Base-by-base conservation (phyloP, 768 basidiomycete species). In the Suillus luteus region DNA sequence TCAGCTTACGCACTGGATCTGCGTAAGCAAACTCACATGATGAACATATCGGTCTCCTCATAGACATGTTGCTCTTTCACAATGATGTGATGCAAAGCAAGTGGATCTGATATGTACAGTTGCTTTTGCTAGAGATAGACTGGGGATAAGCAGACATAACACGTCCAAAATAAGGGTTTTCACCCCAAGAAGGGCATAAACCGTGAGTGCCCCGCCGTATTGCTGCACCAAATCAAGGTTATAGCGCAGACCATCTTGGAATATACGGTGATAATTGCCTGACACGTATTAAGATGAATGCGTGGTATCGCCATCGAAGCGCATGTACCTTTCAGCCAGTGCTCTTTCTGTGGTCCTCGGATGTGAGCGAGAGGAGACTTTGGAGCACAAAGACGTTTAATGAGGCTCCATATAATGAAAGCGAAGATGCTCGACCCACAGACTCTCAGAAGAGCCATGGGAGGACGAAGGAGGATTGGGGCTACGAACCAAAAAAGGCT, bases 21-120 rank as follows among this genome's bases (percentile, higher is more conserved):
- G 35, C 14, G n/a, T 7, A 54, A n/a, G 33, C 19, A 43, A 22
- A 59, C 70, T 43, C 59, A 76, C 77, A 68, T 67, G 64, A 78
- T 71, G 64, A 77, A 79, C 65, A 72, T 72, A 57, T 73, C 70
- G 0, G 75, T 75, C 61, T 80, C 79, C 58, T 80, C 80, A 51
- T 74, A 78, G 37, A 78, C 61, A 55, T 75, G 66, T 37, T 73
- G 72, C 55, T 75, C 78, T 60, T 78, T 79, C 59, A 81, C 71
- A 11, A 78, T 58, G 35, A 80, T 73, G 59, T 78, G 71, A 63
- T 79, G 71, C 6, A 81, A 62, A 11, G 80, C 77, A 33, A 73
- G 72, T 5, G 77, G 80, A 44, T 80, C 80, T 8, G 73, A 75
- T 41, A 80, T 64, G 62, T 75, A 79, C 38, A 81, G 71, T 12